Base-by-base conservation (phyloP, 2,329 filamentous ascomycete species). In the Ciborinia camelliae region DNA sequence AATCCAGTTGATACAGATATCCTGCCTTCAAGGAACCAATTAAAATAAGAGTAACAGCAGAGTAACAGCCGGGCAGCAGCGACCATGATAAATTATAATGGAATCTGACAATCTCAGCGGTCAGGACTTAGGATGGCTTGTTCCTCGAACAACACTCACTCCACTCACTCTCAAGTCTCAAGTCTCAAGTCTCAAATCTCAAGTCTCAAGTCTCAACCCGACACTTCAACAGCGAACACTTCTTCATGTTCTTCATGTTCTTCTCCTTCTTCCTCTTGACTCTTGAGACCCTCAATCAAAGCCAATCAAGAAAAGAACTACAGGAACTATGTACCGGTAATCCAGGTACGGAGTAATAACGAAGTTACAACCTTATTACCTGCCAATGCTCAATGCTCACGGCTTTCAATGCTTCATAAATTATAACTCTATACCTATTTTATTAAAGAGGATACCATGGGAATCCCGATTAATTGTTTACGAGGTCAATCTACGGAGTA, bases 291-390 rank as follows among this genome's bases (percentile, higher is more conserved):
- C 37, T 54, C 35, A 54, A 54, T 48, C 12, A n/a, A 26, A 50
- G 47, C 10, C 15, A 54, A 54, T 41, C 23, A 12, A 43, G 18
- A 43, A 43, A 18, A n/a, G n/a, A n/a, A n/a, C n/a, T n/a, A n/a
- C n/a, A n/a, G n/a, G n/a, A n/a, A n/a, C n/a, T n/a, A n/a, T n/a
- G n/a, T n/a, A n/a, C n/a, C n/a, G n/a, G n/a, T n/a, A n/a, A n/a
- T n/a, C n/a, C n/a, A n/a, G n/a, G n/a, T n/a, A n/a, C n/a, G n/a
- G n/a, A n/a, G n/a, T n/a, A n/a, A n/a, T n/a, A n/a, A n/a, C n/a
- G n/a, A n/a, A n/a, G n/a, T n/a, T n/a, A 53, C 51, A 53, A 53
- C n/a, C 23, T 37, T 26, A 53, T 53, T 37, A 53, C 30, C 14
- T 35, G 50, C 26, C 51, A 53, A 23, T 26, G 51, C n/a, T 43